phyloP scores from a whole-genome alignment of 1,284 basidiomycete genomes.

The Vanrija humicola region DNA sequence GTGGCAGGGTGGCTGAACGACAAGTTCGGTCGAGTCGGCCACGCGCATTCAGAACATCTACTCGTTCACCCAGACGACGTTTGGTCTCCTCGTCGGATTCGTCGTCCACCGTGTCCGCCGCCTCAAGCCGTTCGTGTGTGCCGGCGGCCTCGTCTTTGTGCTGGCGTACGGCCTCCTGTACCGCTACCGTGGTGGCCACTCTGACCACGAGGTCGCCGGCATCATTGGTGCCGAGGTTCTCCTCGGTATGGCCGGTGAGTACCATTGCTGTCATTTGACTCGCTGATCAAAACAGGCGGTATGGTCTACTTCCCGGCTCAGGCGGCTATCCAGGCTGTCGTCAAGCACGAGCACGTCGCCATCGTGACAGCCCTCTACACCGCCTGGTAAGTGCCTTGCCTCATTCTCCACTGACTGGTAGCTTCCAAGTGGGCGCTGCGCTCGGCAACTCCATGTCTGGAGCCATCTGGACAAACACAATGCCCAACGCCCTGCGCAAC shows the following conservation, averaged over 20 bases:
- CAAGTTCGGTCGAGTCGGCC: no score
- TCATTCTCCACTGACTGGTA: conserved; percentile 14
- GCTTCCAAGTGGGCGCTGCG: conserved; percentile 35
- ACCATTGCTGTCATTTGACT: no score
- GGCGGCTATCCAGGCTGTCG: conserved; percentile 41
- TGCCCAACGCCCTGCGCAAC: conserved; percentile 8
- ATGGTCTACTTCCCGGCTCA: conserved; percentile 46
- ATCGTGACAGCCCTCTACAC: conserved; percentile 45
- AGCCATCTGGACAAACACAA: conserved; percentile 42
- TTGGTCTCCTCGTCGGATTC: conserved; percentile 30
- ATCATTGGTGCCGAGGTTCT: conserved; percentile 46
- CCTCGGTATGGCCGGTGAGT: conserved; percentile 30
- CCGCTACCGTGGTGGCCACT: conserved; percentile 41
- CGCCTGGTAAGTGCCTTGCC: conserved; percentile 11
- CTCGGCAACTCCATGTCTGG: conserved; percentile 46
- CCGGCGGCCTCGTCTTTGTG: conserved; percentile 18
- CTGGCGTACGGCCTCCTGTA: conserved; percentile 45
- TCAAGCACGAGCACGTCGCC: conserved; percentile 44
- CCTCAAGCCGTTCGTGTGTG: conserved; percentile 42
- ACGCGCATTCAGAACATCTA: conserved; percentile 44
- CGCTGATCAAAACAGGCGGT: conserved; percentile 1
- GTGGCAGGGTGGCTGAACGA: no score
- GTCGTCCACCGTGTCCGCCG: conserved; percentile 36
- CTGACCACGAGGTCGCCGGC: conserved; percentile 19
- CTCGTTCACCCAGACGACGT: conserved; percentile 38